phyloP scores from a whole-genome alignment of 805 yeast genomes.

The Saccharomycopsis lassenensis region DNA sequence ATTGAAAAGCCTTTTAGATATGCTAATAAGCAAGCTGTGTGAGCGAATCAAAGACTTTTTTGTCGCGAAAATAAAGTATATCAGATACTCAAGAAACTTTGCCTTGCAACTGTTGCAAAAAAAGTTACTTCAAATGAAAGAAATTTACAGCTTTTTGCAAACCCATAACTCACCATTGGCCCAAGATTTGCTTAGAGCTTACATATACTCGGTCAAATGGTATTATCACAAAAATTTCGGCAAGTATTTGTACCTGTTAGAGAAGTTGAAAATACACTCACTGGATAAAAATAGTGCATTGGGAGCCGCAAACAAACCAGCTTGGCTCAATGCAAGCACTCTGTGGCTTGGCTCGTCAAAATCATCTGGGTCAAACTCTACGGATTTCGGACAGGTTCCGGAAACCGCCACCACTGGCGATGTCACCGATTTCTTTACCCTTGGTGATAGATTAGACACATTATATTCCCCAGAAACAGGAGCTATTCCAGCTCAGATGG shows the following conservation, averaged over 20 bases:
- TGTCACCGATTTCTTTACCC: slow-evolving; percentile 43
- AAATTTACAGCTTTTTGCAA: slow-evolving; percentile 46
- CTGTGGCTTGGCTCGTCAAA: no score
- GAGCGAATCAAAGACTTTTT: slow-evolving; percentile 70
- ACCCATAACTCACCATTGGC: slow-evolving; percentile 53
- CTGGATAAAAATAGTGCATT: slow-evolving; percentile 48
- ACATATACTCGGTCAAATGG: slow-evolving; percentile 86
- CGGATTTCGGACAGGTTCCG: slow-evolving; percentile 19
- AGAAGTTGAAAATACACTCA: slow-evolving; percentile 43
- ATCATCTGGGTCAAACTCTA: slow-evolving; percentile 14
- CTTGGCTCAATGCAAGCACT: slow-evolving; percentile 17
- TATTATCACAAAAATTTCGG: slow-evolving; percentile 74
- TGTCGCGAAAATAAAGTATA: slow-evolving; percentile 49
- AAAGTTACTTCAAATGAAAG: slow-evolving; percentile 50
- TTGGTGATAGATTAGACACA: slow-evolving; percentile 52
- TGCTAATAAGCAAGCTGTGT: slow-evolving; percentile 49
- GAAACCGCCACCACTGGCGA: slow-evolving; percentile 10
- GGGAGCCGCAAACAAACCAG: slow-evolving; percentile 30
- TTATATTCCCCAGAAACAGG: slow-evolving; percentile 44
- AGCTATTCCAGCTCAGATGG: slow-evolving; percentile 73
- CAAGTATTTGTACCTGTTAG: slow-evolving; percentile 63
- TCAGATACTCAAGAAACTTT: slow-evolving; percentile 47
- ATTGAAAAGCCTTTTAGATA: slow-evolving; percentile 29
- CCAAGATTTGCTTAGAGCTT: slow-evolving; percentile 64
- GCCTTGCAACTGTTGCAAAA: slow-evolving; percentile 71